Conservation (phyloP, 1,284 basidiomycete species). For the Sanghuangporus baumii region DNA sequence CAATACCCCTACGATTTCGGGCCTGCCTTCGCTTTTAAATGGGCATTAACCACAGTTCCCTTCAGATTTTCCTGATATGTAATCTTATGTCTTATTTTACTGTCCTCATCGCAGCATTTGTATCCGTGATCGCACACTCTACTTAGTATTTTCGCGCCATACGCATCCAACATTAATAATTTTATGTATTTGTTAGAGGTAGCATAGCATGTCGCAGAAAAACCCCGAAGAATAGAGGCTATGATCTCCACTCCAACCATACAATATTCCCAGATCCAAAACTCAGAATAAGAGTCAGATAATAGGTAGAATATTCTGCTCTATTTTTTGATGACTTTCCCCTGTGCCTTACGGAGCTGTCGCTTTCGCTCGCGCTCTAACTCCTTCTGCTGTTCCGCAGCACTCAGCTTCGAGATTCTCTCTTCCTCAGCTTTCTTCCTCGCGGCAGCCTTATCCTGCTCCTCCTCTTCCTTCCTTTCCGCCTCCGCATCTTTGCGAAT, state of each 20-base stretch:
- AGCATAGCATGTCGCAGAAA: not conserved
- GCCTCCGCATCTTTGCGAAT: slow-evolving; percentile 63
- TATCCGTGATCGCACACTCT: no score
- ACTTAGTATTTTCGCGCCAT: no score
- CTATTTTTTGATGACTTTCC: slow-evolving; percentile 50
- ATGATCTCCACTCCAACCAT: not conserved
- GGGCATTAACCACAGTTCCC: not conserved
- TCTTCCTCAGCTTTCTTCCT: slow-evolving; percentile 74
- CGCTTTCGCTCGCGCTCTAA: slow-evolving; percentile 76
- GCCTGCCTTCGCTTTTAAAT: not conserved
- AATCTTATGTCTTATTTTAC: not conserved
- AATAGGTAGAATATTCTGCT: not conserved
- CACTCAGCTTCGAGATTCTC: slow-evolving; percentile 62
- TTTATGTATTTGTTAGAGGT: not conserved
- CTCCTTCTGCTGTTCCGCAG: slow-evolving; percentile 82
- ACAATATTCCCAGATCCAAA: not conserved
- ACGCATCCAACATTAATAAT: no score
- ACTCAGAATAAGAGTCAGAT: slow-evolving; percentile 17
- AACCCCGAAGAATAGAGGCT: not conserved
- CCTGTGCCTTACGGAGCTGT: slow-evolving; percentile 60
- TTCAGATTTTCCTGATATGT: not conserved
- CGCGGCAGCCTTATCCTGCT: slow-evolving; percentile 44
- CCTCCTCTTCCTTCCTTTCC: slow-evolving; percentile 67
- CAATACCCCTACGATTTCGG: not conserved
- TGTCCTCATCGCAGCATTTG: not conserved